phyloP scores from a whole-genome alignment of 768 basidiomycete genomes.

The Lyophyllum shimeji region DNA sequence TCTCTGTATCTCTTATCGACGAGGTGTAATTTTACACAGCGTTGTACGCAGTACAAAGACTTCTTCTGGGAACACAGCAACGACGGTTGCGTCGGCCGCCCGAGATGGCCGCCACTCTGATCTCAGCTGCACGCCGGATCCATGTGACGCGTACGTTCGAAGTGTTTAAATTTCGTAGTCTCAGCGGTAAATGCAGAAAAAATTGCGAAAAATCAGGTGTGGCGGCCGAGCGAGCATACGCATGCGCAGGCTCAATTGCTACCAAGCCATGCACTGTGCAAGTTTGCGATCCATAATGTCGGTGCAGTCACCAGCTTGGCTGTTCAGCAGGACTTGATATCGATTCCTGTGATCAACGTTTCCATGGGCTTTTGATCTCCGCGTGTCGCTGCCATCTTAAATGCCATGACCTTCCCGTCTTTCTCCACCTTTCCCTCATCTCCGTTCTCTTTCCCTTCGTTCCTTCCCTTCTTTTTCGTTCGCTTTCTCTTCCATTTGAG shows the following conservation, averaged over 20 bases:
- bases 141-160: background rate
- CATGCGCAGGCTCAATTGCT: background rate
- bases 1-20: background rate
- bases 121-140: background rate
- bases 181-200: too few relatives aligned
- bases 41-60: background rate
- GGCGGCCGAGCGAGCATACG: background rate
- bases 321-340: background rate
- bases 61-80: conserved; percentile 7
- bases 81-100: conserved; percentile 2
- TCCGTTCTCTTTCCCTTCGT: conserved; percentile 20
- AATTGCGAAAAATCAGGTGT: background rate
- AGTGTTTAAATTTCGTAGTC: too few relatives aligned
- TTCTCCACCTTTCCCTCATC: conserved; percentile 20
- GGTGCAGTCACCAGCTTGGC: background rate
- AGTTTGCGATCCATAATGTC: background rate
- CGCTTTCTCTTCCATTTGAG: conserved; percentile 44
- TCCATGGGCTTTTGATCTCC: conserved; percentile 33
- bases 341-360: conserved; percentile 22
- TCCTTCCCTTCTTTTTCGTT: conserved; percentile 42
- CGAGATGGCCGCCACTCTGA: conserved; percentile 12
- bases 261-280: background rate
- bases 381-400: conserved; percentile 21
- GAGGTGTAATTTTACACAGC: background rate
- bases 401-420: conserved; percentile 12